A percentile compares a stretch with the other conserved stretches of the same genome.
Evolutionary conservation across 441 rosid genomes (phyloP).

Genomic region (Breynia disticha): DNA sequence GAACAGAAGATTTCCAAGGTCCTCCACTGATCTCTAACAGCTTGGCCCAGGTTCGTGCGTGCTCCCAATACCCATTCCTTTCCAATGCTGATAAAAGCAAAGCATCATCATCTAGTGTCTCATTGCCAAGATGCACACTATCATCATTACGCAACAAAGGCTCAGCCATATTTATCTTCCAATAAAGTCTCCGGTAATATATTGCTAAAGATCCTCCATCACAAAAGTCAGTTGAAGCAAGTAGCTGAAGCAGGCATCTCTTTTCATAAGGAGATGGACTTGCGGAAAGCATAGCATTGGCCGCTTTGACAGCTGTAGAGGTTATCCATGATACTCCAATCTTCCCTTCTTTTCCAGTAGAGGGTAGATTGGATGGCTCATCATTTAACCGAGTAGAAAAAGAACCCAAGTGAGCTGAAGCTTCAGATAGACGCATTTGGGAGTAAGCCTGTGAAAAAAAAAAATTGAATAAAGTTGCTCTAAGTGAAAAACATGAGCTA

Average conservation of each 20-base stretch:
- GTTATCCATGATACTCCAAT: conserved; percentile 75
- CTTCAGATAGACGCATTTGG: conserved; percentile 97
- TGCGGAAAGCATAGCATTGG: conserved; percentile 79
- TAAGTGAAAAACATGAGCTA: conserved; percentile 1
- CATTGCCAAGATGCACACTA: conserved; percentile 67
- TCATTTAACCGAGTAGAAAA: conserved; percentile 85
- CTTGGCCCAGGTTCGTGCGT: conserved; percentile 98
- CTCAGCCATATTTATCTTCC: conserved; percentile 97
- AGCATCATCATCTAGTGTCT: conserved; percentile 88
- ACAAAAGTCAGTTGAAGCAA: conserved; percentile 87
- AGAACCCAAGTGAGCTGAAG: conserved; percentile 97
- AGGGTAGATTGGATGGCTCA: conserved; percentile 45
- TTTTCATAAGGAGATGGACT: conserved; percentile 98
- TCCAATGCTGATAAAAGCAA: conserved; percentile 80
- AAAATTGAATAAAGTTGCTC: neutral
- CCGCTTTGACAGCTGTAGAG: conserved; percentile 85
- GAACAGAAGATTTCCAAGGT: conserved; percentile 80
- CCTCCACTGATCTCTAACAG: conserved; percentile 89
- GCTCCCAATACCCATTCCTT: conserved; percentile 89
- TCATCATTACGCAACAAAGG: conserved; percentile 72
- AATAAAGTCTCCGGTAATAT: conserved; percentile 65
- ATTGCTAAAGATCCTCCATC: conserved; percentile 84
- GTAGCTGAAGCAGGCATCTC: conserved; percentile 89
- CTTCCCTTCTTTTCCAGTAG: conserved; percentile 59
- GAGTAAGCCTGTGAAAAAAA: conserved; percentile 72